Evolutionary conservation across 345 rosid species (phyloP).

Genomic region (Geranium brycei): DNA sequence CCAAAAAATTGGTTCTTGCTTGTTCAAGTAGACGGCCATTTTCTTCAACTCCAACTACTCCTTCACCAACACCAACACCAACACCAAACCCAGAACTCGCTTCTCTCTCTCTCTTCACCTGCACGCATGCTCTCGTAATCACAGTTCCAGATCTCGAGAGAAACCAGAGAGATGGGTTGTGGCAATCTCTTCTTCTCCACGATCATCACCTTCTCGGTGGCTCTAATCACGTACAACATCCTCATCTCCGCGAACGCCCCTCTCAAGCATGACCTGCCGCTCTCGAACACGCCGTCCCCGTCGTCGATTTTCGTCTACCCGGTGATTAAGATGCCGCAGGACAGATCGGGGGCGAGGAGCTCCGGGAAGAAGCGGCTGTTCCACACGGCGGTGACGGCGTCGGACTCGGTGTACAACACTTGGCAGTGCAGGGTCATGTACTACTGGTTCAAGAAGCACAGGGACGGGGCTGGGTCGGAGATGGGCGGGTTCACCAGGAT

Average conservation of each 20-base stretch:
- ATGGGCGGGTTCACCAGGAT: slow-evolving; percentile 99
- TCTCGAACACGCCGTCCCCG: slow-evolving; percentile 10
- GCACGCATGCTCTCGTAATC: too few relatives aligned
- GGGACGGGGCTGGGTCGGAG: slow-evolving; percentile 47
- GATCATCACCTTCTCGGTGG: slow-evolving; percentile 60
- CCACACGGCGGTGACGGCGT: slow-evolving; percentile 98
- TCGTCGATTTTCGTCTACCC: slow-evolving; percentile 37
- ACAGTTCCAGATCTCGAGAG: background rate
- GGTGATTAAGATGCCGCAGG: slow-evolving; percentile 59
- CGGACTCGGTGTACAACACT: slow-evolving; percentile 81
- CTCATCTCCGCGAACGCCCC: slow-evolving; percentile 90
- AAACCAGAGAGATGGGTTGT: slow-evolving; percentile 49
- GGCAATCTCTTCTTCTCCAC: slow-evolving; percentile 57
- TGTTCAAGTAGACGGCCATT: background rate
- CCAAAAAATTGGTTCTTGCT: background rate
- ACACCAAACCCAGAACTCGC: background rate
- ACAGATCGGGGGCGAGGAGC: slow-evolving; percentile 26
- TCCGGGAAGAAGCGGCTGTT: slow-evolving; percentile 43
- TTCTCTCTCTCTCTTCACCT: background rate
- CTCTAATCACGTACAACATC: slow-evolving; percentile 91
- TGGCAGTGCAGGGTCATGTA: slow-evolving; percentile 99
- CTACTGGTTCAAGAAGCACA: slow-evolving; percentile 79
- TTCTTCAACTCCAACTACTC: background rate
- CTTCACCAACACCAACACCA: background rate
- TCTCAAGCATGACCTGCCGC: slow-evolving; percentile 66